phyloP scores from a whole-genome alignment of 2,329 filamentous ascomycete species.

The Penicillium sp. region DNA sequence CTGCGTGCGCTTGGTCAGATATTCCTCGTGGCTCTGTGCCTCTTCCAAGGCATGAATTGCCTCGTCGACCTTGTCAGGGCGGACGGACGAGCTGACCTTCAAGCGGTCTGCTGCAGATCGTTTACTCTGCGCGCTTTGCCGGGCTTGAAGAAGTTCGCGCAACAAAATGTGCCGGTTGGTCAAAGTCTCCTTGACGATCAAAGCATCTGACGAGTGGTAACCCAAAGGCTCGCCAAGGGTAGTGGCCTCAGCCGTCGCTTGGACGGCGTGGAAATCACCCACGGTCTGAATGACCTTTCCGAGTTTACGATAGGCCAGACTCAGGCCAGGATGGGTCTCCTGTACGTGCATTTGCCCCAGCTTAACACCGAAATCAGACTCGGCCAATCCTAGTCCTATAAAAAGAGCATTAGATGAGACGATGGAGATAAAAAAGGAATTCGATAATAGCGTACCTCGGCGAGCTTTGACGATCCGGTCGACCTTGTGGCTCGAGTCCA shows the following conservation, averaged over 20 bases:
- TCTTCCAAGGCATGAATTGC: slow-evolving; percentile 90
- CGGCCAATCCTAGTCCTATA: slow-evolving; percentile 80
- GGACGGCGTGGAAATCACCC: slow-evolving; percentile 92
- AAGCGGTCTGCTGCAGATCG: slow-evolving; percentile 83
- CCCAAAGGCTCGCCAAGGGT: slow-evolving; percentile 90
- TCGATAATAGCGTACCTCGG: slow-evolving; percentile 62
- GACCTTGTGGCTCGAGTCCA: slow-evolving; percentile 97
- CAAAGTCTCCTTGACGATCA: slow-evolving; percentile 96
- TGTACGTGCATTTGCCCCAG: slow-evolving; percentile 82
- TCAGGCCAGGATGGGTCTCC: slow-evolving; percentile 83
- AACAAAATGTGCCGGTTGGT: slow-evolving; percentile 97
- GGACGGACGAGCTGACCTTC: slow-evolving; percentile 80
- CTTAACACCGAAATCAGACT: slow-evolving; percentile 91
- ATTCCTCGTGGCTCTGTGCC: slow-evolving; percentile 75
- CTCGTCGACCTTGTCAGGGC: slow-evolving; percentile 94
- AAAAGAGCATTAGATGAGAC: slow-evolving; percentile 3
- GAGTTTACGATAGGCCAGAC: slow-evolving; percentile 89
- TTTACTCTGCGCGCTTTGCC: slow-evolving; percentile 78
- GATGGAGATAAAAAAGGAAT: no score
- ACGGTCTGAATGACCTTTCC: slow-evolving; percentile 90
- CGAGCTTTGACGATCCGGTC: slow-evolving; percentile 90
- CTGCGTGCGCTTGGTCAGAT: slow-evolving; percentile 80
- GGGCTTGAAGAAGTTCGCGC: slow-evolving; percentile 87
- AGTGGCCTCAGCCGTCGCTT: slow-evolving; percentile 93
- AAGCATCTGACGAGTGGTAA: slow-evolving; percentile 92